Evolutionary conservation across 768 basidiomycete species (phyloP).

Genomic region (Amanita muscaria): DNA sequence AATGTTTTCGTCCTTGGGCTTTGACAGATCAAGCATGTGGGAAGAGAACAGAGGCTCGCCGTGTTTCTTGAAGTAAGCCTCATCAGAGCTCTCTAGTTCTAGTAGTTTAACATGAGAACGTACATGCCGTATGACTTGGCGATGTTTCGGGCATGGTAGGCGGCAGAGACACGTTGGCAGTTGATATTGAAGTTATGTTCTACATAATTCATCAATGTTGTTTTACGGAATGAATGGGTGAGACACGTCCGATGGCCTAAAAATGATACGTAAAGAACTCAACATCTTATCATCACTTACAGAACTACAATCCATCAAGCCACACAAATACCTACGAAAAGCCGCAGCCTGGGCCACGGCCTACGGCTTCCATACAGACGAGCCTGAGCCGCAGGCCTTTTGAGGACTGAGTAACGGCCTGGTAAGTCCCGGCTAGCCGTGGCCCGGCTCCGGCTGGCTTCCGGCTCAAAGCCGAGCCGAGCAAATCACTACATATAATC

Average conservation of each 20-base stretch:
- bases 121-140: conserved; percentile 90
- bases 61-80: conserved; percentile 86
- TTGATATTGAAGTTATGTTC: conserved; percentile 97
- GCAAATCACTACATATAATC: too few relatives aligned
- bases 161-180: conserved; percentile 85
- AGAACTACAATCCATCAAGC: too few relatives aligned
- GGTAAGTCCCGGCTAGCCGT: too few relatives aligned
- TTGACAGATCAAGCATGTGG: conserved; percentile 98
- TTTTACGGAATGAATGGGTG: not conserved
- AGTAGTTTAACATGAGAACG: conserved; percentile 25
- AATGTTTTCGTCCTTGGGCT: conserved; percentile 90
- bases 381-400: too few relatives aligned
- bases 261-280: not conserved
- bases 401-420: too few relatives aligned
- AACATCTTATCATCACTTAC: conserved; percentile 36
- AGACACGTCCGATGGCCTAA: conserved; percentile 65
- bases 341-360: too few relatives aligned
- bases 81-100: too few relatives aligned
- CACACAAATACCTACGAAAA: too few relatives aligned
- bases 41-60: conserved; percentile 87
- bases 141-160: conserved; percentile 82
- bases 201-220: conserved; percentile 19
- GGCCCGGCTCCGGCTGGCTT: too few relatives aligned
- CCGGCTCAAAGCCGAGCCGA: too few relatives aligned
- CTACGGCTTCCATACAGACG: too few relatives aligned